phyloP scores from a whole-genome alignment of 2,329 filamentous ascomycete species.

The Myriosclerotinia curreyana region DNA sequence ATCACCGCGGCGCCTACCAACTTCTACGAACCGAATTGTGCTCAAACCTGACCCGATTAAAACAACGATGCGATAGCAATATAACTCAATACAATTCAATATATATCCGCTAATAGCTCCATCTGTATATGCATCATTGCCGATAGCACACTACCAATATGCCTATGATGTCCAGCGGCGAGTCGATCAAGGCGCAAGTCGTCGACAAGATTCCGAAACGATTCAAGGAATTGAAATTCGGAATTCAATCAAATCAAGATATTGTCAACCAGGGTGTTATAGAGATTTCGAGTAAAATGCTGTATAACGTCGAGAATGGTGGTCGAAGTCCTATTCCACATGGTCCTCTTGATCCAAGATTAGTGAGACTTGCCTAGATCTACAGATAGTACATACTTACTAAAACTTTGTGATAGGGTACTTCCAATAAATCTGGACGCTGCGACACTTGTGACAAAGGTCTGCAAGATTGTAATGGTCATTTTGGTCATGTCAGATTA shows the following conservation, averaged over 20 bases:
- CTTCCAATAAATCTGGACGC: conserved; percentile 74
- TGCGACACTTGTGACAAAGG: conserved; percentile 83
- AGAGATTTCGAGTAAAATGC: conserved; percentile 87
- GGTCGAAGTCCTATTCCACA: conserved; percentile 72
- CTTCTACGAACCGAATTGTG: not conserved
- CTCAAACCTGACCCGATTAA: not conserved
- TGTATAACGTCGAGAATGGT: conserved; percentile 84
- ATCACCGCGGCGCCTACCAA: not conserved
- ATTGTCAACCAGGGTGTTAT: conserved; percentile 94
- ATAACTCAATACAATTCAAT: not conserved
- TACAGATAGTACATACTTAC: not conserved
- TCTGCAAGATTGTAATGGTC: conserved; percentile 83
- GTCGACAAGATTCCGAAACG: conserved; percentile 85
- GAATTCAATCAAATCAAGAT: conserved; percentile 88
- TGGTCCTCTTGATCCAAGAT: conserved; percentile 81
- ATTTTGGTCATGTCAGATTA: conserved; percentile 91
- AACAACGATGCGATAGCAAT: conserved; percentile 17
- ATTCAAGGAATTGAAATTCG: conserved; percentile 91
- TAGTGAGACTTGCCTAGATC: conserved; percentile 47
- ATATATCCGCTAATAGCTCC: not conserved
- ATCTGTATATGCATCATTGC: conserved; percentile 14
- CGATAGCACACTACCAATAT: conserved; percentile 23
- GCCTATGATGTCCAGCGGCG: conserved; percentile 31
- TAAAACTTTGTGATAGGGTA: conserved; percentile 52
- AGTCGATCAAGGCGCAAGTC: conserved; percentile 76